Conservation (phyloP, 805 yeast genomes). For the Debaryomyces hansenii region DNA sequence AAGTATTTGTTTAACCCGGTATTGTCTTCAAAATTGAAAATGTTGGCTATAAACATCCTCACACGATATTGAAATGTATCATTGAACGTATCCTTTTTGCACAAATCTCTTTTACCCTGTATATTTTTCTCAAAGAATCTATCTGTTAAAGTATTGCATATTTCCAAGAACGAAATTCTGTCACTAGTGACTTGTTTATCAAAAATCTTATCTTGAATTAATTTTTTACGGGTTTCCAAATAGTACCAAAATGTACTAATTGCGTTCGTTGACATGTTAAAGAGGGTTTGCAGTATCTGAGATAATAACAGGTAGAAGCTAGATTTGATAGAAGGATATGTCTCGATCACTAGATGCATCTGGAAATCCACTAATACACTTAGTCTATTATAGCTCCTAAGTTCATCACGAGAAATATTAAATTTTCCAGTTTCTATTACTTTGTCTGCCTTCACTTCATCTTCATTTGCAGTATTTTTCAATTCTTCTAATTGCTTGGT, state of each 20-base stretch:
- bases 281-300: conserved; percentile 21
- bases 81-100: conserved; percentile 38
- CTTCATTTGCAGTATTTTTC: not conserved
- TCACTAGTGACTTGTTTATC: conserved; percentile 28
- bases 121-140: conserved; percentile 16
- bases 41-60: conserved; percentile 29
- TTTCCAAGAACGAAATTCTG: conserved; percentile 39
- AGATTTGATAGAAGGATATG: conserved; percentile 16
- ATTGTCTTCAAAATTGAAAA: conserved; percentile 41
- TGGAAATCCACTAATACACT: conserved; percentile 26
- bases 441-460: not conserved
- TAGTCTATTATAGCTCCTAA: conserved; percentile 15
- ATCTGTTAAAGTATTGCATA: conserved; percentile 40
- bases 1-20: conserved; percentile 46
- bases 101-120: conserved; percentile 26
- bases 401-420: conserved; percentile 3
- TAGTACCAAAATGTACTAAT: conserved; percentile 36
- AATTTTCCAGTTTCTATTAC: conserved; percentile 2
- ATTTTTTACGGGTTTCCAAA: conserved; percentile 30
- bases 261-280: conserved; percentile 18
- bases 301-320: conserved; percentile 26
- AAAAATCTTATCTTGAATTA: conserved; percentile 25
- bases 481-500: conserved; percentile 3
- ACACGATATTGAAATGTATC: conserved; percentile 39
- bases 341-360: conserved; percentile 17